A percentile compares a stretch with the other conserved stretches of the same genome.
phyloP scores from a whole-genome alignment of 495 filamentous ascomycete genomes.

The Tuber aestivum region DNA sequence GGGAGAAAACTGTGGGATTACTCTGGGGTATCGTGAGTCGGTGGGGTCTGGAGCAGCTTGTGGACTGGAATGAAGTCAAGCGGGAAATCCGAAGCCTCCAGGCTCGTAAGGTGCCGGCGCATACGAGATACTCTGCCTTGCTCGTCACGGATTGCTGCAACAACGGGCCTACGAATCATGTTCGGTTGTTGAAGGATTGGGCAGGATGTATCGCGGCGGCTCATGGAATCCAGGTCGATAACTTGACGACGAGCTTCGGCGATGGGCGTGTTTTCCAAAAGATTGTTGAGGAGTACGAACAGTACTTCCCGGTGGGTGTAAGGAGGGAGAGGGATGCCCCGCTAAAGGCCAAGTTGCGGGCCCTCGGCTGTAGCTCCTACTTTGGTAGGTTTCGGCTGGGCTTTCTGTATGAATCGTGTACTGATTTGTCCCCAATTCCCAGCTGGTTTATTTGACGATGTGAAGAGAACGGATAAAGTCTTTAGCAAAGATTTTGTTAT shows the following conservation, averaged over 20 bases:
- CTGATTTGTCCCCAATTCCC: conserved; percentile 26
- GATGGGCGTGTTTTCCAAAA: conserved; percentile 53
- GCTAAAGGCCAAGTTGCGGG: conserved; percentile 40
- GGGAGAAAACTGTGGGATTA: conserved; percentile 60
- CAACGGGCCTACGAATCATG: conserved; percentile 39
- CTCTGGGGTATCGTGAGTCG: conserved; percentile 58
- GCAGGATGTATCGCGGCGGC: conserved; percentile 49
- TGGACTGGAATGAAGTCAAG: conserved; percentile 53
- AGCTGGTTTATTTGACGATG: conserved; percentile 42
- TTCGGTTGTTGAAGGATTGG: conserved; percentile 54
- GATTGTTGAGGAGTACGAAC: conserved; percentile 58
- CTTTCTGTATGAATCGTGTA: neutral
- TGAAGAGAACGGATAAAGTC: conserved; percentile 39
- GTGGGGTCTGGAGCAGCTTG: conserved; percentile 52
- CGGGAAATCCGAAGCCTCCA: conserved; percentile 51
- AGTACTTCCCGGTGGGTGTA: conserved; percentile 39
- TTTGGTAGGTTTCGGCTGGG: conserved; percentile 47
- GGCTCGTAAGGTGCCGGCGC: conserved; percentile 33
- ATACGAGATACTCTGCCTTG: neutral
- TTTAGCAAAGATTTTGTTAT: conserved; percentile 52
- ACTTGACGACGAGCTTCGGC: conserved; percentile 58
- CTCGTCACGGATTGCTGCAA: conserved; percentile 31
- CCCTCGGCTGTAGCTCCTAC: conserved; percentile 45
- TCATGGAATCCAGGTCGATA: conserved; percentile 49
- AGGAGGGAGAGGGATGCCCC: conserved; percentile 22